A percentile compares a stretch with the other conserved stretches of the same genome.
Evolutionary conservation across 345 rosid species (phyloP).

Genomic region (Dipteronia sinensis): DNA sequence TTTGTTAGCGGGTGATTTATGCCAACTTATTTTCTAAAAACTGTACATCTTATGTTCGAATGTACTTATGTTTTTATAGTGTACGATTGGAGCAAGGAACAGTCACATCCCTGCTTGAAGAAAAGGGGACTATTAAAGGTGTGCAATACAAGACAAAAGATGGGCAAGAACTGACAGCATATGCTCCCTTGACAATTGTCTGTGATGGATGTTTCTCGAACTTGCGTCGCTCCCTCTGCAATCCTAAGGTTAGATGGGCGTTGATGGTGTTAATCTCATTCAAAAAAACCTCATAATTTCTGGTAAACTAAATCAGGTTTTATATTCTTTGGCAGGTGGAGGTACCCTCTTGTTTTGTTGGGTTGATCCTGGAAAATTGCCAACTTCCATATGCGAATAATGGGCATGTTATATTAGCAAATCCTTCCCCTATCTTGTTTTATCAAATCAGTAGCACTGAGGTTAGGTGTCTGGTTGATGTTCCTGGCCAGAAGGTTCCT

Average conservation of each 20-base stretch:
- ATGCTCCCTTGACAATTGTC: conserved; percentile 23
- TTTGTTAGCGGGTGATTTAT: background rate
- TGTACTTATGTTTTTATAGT: conserved; percentile 13
- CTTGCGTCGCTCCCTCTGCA: conserved; percentile 26
- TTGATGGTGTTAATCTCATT: background rate
- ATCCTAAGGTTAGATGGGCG: conserved; percentile 14
- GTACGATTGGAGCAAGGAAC: conserved; percentile 26
- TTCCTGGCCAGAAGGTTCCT: conserved; percentile 63
- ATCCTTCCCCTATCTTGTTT: conserved; percentile 62
- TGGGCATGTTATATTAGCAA: conserved; percentile 55
- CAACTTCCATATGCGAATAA: conserved; percentile 57
- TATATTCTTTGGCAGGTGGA: conserved; percentile 45
- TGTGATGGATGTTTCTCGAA: conserved; percentile 28
- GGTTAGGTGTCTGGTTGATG: conserved; percentile 58
- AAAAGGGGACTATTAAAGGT: conserved; percentile 25
- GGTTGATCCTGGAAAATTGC: conserved; percentile 62
- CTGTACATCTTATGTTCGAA: background rate
- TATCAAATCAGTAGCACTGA: conserved; percentile 61
- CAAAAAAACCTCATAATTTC: background rate
- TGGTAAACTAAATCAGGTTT: background rate
- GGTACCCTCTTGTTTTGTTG: conserved; percentile 65
- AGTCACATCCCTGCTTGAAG: conserved; percentile 21
- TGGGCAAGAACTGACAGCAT: conserved; percentile 18
- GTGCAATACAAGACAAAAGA: conserved; percentile 24
- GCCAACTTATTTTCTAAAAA: background rate